A percentile compares a stretch with the other conserved stretches of the same genome.
These are phyloP conservation scores for Pseudonitzschia multiseries DNA, from an alignment of 108 stramenopile genomes.

Conservation along the genomic window DNA sequence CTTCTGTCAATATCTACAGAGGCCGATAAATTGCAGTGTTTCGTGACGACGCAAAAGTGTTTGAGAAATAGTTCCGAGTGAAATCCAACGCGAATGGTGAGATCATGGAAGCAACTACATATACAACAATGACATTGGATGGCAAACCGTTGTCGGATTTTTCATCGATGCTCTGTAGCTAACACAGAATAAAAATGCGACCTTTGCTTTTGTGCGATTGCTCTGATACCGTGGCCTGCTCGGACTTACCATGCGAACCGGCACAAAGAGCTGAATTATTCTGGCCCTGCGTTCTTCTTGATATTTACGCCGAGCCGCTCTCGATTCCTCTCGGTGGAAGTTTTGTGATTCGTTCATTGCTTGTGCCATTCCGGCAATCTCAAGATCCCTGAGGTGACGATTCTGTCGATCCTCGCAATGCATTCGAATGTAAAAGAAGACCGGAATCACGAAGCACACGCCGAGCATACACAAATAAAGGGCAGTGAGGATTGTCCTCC, in stretches of 20 bases:
- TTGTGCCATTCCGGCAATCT: conserved; percentile 24
- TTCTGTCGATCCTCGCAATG: conserved; percentile 37
- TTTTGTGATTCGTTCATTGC: conserved; percentile 34
- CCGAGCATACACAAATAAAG: conserved; percentile 45
- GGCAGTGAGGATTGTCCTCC: conserved; percentile 41
- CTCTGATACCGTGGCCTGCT: conserved; percentile 2
- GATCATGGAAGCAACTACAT: too few relatives aligned
- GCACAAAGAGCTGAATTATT: conserved; percentile 43
- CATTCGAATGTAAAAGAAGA: conserved; percentile 51
- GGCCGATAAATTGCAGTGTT: neutral
- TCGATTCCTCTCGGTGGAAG: conserved; percentile 28
- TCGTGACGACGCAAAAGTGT: neutral
- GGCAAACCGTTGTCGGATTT: neutral
- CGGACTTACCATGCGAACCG: conserved; percentile 45
- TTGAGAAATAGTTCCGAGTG: neutral
- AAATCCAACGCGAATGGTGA: neutral
- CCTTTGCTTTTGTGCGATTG: neutral
- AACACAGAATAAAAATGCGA: too few relatives aligned
- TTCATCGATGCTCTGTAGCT: neutral
- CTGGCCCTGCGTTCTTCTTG: conserved; percentile 45
- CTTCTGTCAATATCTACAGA: conserved; percentile 21
- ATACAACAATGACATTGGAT: too few relatives aligned
- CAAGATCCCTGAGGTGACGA: conserved; percentile 28
- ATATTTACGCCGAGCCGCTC: conserved; percentile 44
- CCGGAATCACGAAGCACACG: conserved; percentile 47